Conservation (phyloP, 306 rosid genomes). For the Cucurbita ficifolia region DNA sequence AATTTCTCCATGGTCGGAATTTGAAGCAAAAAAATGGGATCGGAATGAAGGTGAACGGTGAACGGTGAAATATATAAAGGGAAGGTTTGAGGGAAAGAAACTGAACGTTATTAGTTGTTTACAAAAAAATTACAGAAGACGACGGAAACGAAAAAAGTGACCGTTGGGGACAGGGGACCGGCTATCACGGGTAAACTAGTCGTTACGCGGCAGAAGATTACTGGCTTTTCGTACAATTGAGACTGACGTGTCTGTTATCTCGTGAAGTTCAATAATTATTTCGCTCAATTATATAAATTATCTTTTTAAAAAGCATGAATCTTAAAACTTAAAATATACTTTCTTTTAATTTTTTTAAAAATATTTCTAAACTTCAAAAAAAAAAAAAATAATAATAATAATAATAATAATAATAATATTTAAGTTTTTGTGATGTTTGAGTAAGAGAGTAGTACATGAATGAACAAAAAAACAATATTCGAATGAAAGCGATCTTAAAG, state of each 20-base stretch:
- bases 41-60: not conserved
- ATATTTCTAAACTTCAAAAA: too few species aligned
- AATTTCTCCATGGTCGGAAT: slow-evolving; percentile 14
- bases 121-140: not conserved
- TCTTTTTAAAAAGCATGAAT: too few species aligned
- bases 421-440: too few species aligned
- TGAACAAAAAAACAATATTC: too few species aligned
- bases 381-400: too few species aligned
- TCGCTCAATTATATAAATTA: not conserved
- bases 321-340: too few species aligned
- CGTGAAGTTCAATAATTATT: not conserved
- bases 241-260: not conserved
- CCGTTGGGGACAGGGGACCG: slow-evolving; percentile 45
- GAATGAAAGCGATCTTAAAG: too few species aligned
- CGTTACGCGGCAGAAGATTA: slow-evolving; percentile 27
- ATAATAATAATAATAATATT: too few species aligned
- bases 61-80: slow-evolving; percentile 7
- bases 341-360: too few species aligned
- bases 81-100: not conserved
- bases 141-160: slow-evolving; percentile 18
- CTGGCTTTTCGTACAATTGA: not conserved
- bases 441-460: too few species aligned
- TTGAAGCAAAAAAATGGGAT: not conserved
- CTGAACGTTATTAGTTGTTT: slow-evolving; percentile 1
- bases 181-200: slow-evolving; percentile 35